Conservation (phyloP, 495 filamentous ascomycete genomes). For the Cetradonia linearis region DNA sequence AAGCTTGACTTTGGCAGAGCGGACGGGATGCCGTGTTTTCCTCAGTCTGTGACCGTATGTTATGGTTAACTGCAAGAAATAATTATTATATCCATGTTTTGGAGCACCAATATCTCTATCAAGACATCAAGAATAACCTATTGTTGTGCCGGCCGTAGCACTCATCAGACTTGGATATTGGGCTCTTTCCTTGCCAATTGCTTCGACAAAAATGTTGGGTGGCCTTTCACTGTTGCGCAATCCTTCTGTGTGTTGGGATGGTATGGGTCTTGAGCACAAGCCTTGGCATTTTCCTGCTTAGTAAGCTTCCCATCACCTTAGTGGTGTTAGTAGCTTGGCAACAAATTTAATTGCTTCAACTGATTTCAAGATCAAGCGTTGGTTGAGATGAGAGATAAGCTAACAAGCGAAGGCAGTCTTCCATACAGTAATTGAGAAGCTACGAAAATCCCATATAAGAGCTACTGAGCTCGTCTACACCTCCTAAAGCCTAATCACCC, state of each 20-base stretch:
- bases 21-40: slow-evolving; percentile 19
- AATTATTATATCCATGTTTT: too few species aligned
- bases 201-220: too few species aligned
- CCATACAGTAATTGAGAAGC: neutral
- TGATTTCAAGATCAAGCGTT: neutral
- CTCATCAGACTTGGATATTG: too few species aligned
- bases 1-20: slow-evolving; percentile 24
- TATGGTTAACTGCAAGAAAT: too few species aligned
- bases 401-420: neutral
- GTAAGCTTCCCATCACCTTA: neutral
- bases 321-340: too few species aligned
- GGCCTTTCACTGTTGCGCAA: too few species aligned
- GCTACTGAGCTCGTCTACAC: neutral
- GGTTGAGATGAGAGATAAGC: neutral
- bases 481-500: neutral
- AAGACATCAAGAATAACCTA: neutral
- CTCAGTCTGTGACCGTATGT: slow-evolving; percentile 20
- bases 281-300: neutral
- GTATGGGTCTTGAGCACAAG: too few species aligned
- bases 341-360: too few species aligned
- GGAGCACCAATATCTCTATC: too few species aligned
- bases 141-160: too few species aligned
- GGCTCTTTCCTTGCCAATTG: too few species aligned
- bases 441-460: neutral
- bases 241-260: too few species aligned